Base-by-base conservation (phyloP, 208 protist species). In the Crithidia thermophila region DNA sequence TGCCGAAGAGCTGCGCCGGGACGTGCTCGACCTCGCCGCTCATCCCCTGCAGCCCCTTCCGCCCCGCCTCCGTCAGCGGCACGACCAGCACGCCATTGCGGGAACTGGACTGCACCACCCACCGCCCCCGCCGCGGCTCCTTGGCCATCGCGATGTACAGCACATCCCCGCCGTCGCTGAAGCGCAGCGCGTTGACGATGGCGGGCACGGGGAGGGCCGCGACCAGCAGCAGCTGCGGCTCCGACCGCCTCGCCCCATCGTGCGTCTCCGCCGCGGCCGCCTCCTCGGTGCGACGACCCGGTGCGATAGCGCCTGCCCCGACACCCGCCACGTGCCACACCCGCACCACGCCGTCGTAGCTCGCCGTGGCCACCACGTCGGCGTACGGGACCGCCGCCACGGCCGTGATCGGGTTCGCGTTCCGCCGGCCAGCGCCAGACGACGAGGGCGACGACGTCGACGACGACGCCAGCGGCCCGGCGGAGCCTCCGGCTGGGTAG, bases 331-430 rank as follows among this genome's bases (percentile, higher is more conserved):
- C 55, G 20, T 71, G 79, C 90, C 92, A 97, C n/a, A 97, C 57
- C 2, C 88, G 85, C 58, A 97, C 88, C 34, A 87, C 72, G 36
- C 90, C 92, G 51, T 95, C 90, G 70, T 93, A 95, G 75, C 90
- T 93, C n/a, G 82, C 92, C 8, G 87, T 88, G 18, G 88, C 90
- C 7, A 87, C 74, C 31, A 95, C 59, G 55, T 97, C 88, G 8
- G 86, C 73, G 73, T 95, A 94, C 40, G 92, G 85, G 31, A 94
- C 83, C 0, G 87, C 77, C 0, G 90, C 92, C 8, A 97, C 77
- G 5, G 92, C 86, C 21, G 85, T 93, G 68, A 97, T 94, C 28
- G 87, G 83, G 55, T 97, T 97, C 4, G 90, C 72, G 58, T 76
- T 84, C 28, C 59, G 67, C n/a, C 45, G 63, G 11, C 30, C 31